Conservation (phyloP, 1,284 basidiomycete genomes). For the Cutaneotrichosporon sp. region DNA sequence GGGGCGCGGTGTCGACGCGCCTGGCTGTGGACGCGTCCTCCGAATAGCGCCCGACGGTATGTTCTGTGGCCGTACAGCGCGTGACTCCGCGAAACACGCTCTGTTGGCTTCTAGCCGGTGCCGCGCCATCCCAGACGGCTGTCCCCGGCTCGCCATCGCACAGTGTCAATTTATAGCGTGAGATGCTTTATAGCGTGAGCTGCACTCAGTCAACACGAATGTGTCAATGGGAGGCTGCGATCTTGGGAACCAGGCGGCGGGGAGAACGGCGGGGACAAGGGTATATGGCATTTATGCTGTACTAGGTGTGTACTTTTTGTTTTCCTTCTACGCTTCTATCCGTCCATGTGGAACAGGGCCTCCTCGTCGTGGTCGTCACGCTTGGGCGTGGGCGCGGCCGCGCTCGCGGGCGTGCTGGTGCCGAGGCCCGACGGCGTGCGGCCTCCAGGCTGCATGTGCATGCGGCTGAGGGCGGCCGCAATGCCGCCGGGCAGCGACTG, state of each 20-base stretch:
- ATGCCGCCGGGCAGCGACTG: constrained; percentile 52
- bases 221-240: too few species aligned
- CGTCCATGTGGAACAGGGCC: constrained; percentile 30
- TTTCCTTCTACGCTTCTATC: constrained; percentile 9
- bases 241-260: neutral
- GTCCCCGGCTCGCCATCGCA: too few species aligned
- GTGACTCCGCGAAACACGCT: too few species aligned
- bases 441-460: constrained; percentile 42
- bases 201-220: too few species aligned
- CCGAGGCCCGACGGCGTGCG: constrained; percentile 19
- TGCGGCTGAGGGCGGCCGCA: constrained; percentile 49
- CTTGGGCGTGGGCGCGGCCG: constrained; percentile 3
- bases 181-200: too few species aligned
- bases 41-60: too few species aligned
- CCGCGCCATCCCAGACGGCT: too few species aligned
- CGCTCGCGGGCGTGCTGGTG: constrained; percentile 7
- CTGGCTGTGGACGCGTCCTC: too few species aligned
- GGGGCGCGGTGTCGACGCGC: too few species aligned
- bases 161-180: too few species aligned
- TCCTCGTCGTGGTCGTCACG: constrained; percentile 28
- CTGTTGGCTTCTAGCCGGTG: too few species aligned
- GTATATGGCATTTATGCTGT: neutral
- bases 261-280: neutral
- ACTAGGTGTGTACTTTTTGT: constrained; percentile 6
- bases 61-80: too few species aligned